A percentile compares a stretch with the other conserved stretches of the same genome.
phyloP scores from a whole-genome alignment of 2,329 filamentous ascomycete genomes.

The Monosporascus sp. region DNA sequence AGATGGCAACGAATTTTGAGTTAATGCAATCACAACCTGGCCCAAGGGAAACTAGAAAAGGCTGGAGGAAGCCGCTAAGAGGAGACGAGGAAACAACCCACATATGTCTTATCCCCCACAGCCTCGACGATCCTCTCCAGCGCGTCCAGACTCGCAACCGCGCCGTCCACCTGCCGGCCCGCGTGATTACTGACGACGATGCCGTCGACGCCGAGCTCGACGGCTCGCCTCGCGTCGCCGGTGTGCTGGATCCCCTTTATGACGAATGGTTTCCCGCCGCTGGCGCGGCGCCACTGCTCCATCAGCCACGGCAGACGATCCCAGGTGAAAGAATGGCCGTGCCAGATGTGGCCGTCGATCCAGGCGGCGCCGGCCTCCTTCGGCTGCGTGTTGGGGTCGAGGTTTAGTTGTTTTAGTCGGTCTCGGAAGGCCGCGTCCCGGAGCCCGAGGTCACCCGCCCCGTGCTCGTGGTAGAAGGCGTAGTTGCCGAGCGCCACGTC shows the following conservation, averaged over 20 bases:
- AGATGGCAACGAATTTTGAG: no score
- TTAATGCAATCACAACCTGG: no score
- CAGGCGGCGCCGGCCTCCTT: slow-evolving; percentile 53
- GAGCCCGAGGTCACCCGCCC: slow-evolving; percentile 50
- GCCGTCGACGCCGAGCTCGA: slow-evolving; percentile 53
- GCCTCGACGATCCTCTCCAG: slow-evolving; percentile 51
- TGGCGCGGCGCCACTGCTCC: slow-evolving; percentile 53
- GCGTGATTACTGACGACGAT: slow-evolving; percentile 57
- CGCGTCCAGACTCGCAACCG: slow-evolving; percentile 53
- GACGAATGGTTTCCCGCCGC: slow-evolving; percentile 52
- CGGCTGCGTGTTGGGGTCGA: slow-evolving; percentile 46
- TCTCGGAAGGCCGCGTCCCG: slow-evolving; percentile 55
- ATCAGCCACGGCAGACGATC: slow-evolving; percentile 58
- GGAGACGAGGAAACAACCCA: slow-evolving; percentile 10
- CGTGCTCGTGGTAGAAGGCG: slow-evolving; percentile 57
- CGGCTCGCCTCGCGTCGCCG: slow-evolving; percentile 50
- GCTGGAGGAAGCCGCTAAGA: no score
- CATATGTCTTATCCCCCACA: slow-evolving; percentile 24
- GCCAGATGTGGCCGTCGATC: slow-evolving; percentile 60
- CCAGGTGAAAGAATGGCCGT: slow-evolving; percentile 58
- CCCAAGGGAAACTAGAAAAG: no score
- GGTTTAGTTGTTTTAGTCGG: slow-evolving; percentile 42
- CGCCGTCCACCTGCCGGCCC: slow-evolving; percentile 56
- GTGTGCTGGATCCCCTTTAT: slow-evolving; percentile 61
- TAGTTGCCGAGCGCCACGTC: slow-evolving; percentile 54